Conservation (phyloP, 2,329 filamentous ascomycete species). For the Cladosporium sp. region DNA sequence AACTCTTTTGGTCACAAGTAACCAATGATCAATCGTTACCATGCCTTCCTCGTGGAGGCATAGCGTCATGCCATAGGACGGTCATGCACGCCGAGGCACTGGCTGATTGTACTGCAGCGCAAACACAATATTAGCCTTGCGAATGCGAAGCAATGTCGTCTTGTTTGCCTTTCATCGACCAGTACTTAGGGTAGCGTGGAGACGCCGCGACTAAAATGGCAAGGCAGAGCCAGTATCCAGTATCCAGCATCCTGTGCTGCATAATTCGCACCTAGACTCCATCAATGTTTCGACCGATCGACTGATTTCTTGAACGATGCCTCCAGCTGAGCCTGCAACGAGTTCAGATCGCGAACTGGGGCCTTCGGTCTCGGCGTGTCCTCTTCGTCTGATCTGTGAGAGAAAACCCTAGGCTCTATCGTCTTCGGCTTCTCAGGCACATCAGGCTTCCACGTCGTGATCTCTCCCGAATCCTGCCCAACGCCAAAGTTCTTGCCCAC, state of each 20-base stretch:
- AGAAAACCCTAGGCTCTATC: neutral
- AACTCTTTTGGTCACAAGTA: neutral
- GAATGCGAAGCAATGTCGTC: neutral
- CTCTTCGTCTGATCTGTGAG: neutral
- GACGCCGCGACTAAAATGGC: neutral
- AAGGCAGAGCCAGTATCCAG: neutral
- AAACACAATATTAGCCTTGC: neutral
- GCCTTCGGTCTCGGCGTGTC: neutral
- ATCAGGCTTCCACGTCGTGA: neutral
- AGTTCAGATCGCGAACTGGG: neutral
- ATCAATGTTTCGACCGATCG: neutral
- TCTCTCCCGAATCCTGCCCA: neutral
- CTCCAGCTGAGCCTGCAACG: conserved; percentile 2
- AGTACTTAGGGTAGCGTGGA: neutral
- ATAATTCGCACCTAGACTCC: neutral
- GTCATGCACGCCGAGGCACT: neutral
- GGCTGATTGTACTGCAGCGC: neutral
- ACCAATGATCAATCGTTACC: neutral
- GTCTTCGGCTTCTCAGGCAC: neutral
- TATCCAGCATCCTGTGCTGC: neutral
- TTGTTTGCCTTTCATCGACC: neutral
- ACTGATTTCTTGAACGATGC: conserved; percentile 1
- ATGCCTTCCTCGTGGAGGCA: neutral
- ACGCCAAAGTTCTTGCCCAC: neutral
- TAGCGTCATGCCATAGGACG: neutral